Evolutionary conservation across 1,284 basidiomycete genomes (phyloP).

Genomic region (Boletellus deceptivus): DNA sequence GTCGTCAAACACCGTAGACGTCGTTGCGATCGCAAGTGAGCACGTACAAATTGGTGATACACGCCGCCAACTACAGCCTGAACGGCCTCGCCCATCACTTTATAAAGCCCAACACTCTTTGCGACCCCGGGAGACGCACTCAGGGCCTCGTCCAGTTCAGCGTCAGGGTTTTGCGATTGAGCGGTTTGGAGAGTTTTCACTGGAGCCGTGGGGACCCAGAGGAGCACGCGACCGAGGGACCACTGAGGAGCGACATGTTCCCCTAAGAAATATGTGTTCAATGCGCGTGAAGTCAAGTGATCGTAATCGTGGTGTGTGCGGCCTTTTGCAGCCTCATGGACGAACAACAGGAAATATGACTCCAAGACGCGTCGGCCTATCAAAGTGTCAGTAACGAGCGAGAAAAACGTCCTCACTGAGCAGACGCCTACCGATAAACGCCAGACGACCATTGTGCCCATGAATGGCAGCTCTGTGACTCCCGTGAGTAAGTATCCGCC

Average conservation of each 20-base stretch:
- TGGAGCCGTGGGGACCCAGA: conserved; percentile 61
- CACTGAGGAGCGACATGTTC: conserved; percentile 70
- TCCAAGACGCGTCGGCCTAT: conserved; percentile 72
- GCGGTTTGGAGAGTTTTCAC: conserved; percentile 20
- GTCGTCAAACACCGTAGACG: neutral
- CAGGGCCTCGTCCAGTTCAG: conserved; percentile 29
- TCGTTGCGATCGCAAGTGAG: conserved; percentile 1
- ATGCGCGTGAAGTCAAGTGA: conserved; percentile 47
- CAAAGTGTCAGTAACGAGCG: conserved; percentile 3
- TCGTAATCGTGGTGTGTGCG: conserved; percentile 54
- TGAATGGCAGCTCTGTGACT: conserved; percentile 62
- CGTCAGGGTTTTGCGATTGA: conserved; percentile 17
- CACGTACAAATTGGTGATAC: conserved; percentile 74
- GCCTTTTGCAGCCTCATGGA: conserved; percentile 56
- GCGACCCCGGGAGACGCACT: conserved; percentile 32
- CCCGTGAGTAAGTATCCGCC: conserved; percentile 70
- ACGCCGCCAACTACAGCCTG: conserved; percentile 75
- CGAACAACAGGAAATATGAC: conserved; percentile 67
- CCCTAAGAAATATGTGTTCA: conserved; percentile 69
- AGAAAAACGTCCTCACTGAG: neutral
- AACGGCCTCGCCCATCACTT: conserved; percentile 73
- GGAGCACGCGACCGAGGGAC: conserved; percentile 63
- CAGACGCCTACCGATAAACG: conserved; percentile 60
- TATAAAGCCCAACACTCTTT: conserved; percentile 63
- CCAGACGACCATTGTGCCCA: conserved; percentile 68